phyloP scores from a whole-genome alignment of 2,329 filamentous ascomycete species.

The Huntiella moniliformis region DNA sequence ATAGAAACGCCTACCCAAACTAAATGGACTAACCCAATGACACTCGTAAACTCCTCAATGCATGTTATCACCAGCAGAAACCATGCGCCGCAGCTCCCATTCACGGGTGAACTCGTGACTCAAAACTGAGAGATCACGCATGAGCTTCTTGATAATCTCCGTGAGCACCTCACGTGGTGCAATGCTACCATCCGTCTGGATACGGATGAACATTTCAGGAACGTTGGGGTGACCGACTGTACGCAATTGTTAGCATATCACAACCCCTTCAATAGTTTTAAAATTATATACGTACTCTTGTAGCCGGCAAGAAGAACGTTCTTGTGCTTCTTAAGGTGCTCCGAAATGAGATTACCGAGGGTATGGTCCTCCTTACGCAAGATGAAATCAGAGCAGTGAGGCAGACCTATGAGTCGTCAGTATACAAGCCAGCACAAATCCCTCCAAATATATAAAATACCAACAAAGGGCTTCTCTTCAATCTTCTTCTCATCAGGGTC shows the following conservation, averaged over 20 bases:
- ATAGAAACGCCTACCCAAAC: background rate
- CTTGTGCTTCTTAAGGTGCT: slow-evolving; percentile 66
- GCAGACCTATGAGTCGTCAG: slow-evolving; percentile 44
- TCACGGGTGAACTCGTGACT: slow-evolving; percentile 84
- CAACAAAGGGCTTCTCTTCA: slow-evolving; percentile 70
- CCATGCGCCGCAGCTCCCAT: slow-evolving; percentile 76
- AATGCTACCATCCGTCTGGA: slow-evolving; percentile 79
- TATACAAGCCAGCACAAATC: background rate
- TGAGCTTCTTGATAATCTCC: slow-evolving; percentile 61
- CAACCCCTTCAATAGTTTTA: background rate
- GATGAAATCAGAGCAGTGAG: slow-evolving; percentile 86
- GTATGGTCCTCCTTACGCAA: slow-evolving; percentile 97
- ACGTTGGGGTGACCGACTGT: slow-evolving; percentile 42
- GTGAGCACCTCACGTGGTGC: slow-evolving; percentile 80
- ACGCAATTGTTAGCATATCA: slow-evolving; percentile 7
- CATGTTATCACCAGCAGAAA: slow-evolving; percentile 37
- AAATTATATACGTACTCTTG: slow-evolving; percentile 40
- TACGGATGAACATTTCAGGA: slow-evolving; percentile 47
- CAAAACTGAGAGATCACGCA: slow-evolving; percentile 61
- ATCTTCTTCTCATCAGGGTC: slow-evolving; percentile 84
- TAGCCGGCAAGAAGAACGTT: slow-evolving; percentile 85
- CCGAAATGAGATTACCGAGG: slow-evolving; percentile 71
- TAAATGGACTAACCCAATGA: background rate
- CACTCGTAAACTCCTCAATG: background rate
- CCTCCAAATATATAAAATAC: slow-evolving; percentile 27